Percentiles rank a stretch among this genome's conserved stretches.
Conservation (phyloP, 2,329 filamentous ascomycete species). For the Talaromyces rugulosus region DNA sequence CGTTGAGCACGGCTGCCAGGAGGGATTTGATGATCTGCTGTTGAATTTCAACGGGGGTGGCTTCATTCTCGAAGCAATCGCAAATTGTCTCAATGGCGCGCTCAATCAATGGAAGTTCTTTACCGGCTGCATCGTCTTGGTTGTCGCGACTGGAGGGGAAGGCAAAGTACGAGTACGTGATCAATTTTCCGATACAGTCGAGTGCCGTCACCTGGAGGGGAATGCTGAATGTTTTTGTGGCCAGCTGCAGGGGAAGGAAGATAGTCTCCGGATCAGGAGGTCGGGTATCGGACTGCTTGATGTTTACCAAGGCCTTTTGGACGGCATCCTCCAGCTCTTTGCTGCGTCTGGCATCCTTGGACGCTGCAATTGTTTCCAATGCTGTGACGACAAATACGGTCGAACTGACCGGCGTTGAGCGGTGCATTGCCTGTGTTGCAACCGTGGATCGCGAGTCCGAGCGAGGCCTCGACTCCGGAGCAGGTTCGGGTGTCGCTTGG, state of each 20-base stretch:
- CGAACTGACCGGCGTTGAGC: conserved; percentile 73
- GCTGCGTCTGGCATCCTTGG: conserved; percentile 84
- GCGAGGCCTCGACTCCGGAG: conserved; percentile 40
- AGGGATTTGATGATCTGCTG: conserved; percentile 98
- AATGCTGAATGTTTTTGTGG: conserved; percentile 80
- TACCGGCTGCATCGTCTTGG: conserved; percentile 28
- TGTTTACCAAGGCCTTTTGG: conserved; percentile 74
- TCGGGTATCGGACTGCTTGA: conserved; percentile 77
- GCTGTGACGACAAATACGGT: conserved; percentile 94
- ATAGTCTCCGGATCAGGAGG: conserved; percentile 86
- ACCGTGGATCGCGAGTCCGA: conserved; percentile 61
- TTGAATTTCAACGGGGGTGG: conserved; percentile 85
- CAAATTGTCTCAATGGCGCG: conserved; percentile 98
- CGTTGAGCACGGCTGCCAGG: conserved; percentile 89
- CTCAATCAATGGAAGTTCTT: conserved; percentile 77
- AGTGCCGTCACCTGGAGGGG: conserved; percentile 83
- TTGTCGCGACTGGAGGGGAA: conserved; percentile 50
- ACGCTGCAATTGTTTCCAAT: conserved; percentile 83
- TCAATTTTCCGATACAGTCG: conserved; percentile 97
- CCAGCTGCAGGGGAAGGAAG: conserved; percentile 85
- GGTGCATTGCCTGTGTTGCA: conserved; percentile 46
- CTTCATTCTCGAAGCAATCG: conserved; percentile 97
- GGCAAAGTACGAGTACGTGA: conserved; percentile 98
- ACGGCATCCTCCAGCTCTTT: conserved; percentile 79
- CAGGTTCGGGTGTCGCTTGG: conserved; percentile 20